These are phyloP conservation scores for Saccharomycopsis babjevae DNA, from an alignment of 805 yeast species.

Conservation along the genomic window DNA sequence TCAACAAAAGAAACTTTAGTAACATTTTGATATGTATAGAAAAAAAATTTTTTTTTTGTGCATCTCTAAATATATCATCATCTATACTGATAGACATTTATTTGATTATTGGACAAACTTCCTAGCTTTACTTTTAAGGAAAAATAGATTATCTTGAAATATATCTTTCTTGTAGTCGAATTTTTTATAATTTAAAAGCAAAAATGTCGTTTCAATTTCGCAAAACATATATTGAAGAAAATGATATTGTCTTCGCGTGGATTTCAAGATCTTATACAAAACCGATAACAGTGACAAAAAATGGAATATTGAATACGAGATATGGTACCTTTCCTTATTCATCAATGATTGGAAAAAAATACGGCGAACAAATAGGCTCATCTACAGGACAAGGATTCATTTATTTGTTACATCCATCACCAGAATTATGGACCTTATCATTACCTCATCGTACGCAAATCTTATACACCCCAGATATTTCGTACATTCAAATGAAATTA, in stretches of 20 bases:
- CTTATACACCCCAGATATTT: constrained; percentile 91
- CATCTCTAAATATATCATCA: neutral
- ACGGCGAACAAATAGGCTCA: constrained; percentile 74
- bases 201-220: constrained; percentile 44
- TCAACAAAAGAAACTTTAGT: neutral
- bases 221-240: constrained; percentile 66
- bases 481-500: constrained; percentile 78
- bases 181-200: neutral
- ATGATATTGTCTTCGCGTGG: constrained; percentile 81
- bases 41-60: neutral
- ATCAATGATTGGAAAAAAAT: constrained; percentile 68
- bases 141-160: too few species aligned
- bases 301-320: constrained; percentile 65
- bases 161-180: too few species aligned
- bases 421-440: constrained; percentile 94
- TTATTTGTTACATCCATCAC: constrained; percentile 81
- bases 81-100: neutral
- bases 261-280: constrained; percentile 71
- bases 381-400: constrained; percentile 65
- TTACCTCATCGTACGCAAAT: constrained; percentile 96
- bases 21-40: neutral
- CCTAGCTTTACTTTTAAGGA: too few species aligned
- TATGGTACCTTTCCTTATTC: constrained; percentile 86
- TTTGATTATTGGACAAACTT: too few species aligned
- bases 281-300: constrained; percentile 54